Base-by-base conservation (phyloP, 2,329 filamentous ascomycete species). In the Pseudogymnoascus sp. region DNA sequence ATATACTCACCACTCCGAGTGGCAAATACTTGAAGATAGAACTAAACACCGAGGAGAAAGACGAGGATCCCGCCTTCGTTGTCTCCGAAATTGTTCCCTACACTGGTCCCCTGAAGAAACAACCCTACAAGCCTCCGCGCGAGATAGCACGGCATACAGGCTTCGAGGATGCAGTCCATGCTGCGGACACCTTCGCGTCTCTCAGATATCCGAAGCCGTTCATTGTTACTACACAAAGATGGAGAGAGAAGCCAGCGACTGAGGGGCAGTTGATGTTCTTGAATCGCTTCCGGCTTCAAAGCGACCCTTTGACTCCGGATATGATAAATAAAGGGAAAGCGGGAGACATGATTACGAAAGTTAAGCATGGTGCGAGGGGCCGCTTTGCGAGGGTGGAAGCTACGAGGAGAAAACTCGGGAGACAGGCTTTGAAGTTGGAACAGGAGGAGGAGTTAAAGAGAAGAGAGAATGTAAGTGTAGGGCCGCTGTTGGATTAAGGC, bases 291-390 rank as follows among this genome's bases (percentile, higher is more conserved):
- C 80, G 87, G 7, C 75, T 75, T 0, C 76, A 82, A 61, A 75
- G 79, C n/a, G 77, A 86, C 28, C 77, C 82, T 62, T 71, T 92
- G 60, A 80, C 77, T 1, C 68, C 75, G 0, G 76, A 77, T 0
- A 81, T 86, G 28, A 70, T 96, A 64, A 92, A 84, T 12, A 95
- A 93, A 71, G 93, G 93, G 6, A 86, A 85, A 72, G 93, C 92
- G 3, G 83, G 83, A 3, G 93, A 97, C 73, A 93, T 96, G 88
- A 96, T 97, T 67, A 96, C 91, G 6, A 96, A 96, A 75, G 72
- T 96, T 65, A 93, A 88, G 74, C 89, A 95, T 72, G 93, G 93
- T 0, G 91, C 90, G 0, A 84, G 79, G 74, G 89, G 76, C 66
- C 84, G 77, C 77, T 91, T 83, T 72, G 77, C 79, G 25, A 79